Evolutionary conservation across 352 stramenopile genomes (phyloP), one percentile per base, ranked within the genome.

Genomic region (Peronospora tabacina): DNA sequence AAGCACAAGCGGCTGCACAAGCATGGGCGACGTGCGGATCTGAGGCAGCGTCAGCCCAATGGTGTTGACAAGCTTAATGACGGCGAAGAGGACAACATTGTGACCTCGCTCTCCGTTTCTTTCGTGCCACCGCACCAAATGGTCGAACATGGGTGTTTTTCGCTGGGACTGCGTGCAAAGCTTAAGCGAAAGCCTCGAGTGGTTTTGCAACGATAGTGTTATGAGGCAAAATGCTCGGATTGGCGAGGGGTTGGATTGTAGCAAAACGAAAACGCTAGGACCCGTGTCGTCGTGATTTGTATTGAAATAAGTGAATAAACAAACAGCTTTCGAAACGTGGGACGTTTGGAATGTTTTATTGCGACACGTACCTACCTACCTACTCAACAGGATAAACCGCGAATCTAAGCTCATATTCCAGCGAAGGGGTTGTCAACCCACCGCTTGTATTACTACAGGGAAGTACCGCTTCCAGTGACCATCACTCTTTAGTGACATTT

Each of bases 91-190:
- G 32, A 47, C 26, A 48, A 70, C 16, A 41, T 63, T n/a, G 61
- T 68, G 15, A 56, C 46, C 35, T 45, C 61, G 35, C 49, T 85
- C 34, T 70, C 78, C 2, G 71, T 68, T 34, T 87, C 75, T 39
- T 89, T 89, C 44, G 71, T 89, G 38, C 78, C 78, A 11, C 78
- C 78, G 24, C 78, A 89, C 61, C 68, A 87, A 61, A 57, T 88
- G 58, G 63, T 89, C 10, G 57, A 87, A 42, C 73, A 63, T 19
- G 73, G 81, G 46, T 85, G 70, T 43, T 87, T 89, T 52, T 89
- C 78, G 10, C 64, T 87, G 11, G 78, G 78, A 8, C 57, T 89
- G 13, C 75, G 72, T 15, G 70, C 85, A 53, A 68, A 83, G 44
- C 61, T 89, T 46, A 89, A 89, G 58, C 72, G 71, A 6, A 74